Base-by-base conservation (phyloP, 176 grass and related monocot species). In the Bromus sterilis region DNA sequence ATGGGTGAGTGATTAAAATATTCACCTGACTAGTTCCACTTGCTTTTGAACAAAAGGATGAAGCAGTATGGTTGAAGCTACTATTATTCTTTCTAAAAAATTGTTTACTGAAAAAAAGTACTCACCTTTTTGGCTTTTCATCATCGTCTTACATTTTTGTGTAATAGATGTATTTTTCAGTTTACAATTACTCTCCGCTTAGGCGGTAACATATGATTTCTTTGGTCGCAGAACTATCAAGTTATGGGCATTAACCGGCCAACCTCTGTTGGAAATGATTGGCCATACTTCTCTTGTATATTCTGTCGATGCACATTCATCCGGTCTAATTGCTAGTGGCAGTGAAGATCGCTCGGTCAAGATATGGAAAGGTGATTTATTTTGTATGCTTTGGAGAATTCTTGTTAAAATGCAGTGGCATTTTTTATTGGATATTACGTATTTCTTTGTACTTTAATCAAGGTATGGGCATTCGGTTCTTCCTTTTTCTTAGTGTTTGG, bases 281-380 rank as follows among this genome's bases (percentile, higher is more conserved):
- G 96, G 93, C 12, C 96, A 99, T 75, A 91, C 88, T 80, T 99
- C 96, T 89, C 93, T 99, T 62, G 89, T 99, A 69, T 99, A 99
- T 93, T 98, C 93, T 53, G 93, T 99, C 33, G 92, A 91, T 44
- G 84, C 86, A 43, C 89, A 99, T 88, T 88, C 89, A 25, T 99
- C 93, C 56, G 96, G 96, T 85, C 82, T 93, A 71, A 81, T 99
- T 95, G 96, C 93, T 73, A 99, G 93, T 88, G 93, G 92, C 56
- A 93, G 96, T 77, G 96, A 99, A 87, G 96, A 99, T 74, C 80
- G 85, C 21, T 91, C 88, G 58, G 81, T 93, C 6, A 99, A 99
- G 79, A 88, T 99, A 88, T 99, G 96, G 96, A 95, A 89, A 95
- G 96, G 96, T 98, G 57, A 48, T 56, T 63, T 57, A 42, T 84